Evolutionary conservation across 202 grass and related monocot genomes (phyloP).

Genomic region (Hordeum pubiflorum): DNA sequence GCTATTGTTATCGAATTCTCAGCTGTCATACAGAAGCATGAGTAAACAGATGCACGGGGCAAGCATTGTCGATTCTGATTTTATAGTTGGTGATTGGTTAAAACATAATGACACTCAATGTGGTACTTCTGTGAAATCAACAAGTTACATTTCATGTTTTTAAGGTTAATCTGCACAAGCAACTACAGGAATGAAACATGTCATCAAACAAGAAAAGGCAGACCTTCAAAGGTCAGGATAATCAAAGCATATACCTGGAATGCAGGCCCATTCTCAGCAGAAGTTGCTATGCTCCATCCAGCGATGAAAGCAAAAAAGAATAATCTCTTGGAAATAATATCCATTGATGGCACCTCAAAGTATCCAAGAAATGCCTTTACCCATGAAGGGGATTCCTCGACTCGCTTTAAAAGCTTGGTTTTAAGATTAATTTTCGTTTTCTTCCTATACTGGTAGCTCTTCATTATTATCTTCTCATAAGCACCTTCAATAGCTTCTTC

Average conservation of each 20-base stretch:
- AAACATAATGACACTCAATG: background rate
- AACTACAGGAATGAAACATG: background rate
- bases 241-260: constrained; percentile 68
- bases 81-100: background rate
- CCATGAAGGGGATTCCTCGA: constrained; percentile 73
- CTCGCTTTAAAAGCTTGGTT: constrained; percentile 64
- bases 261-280: constrained; percentile 82
- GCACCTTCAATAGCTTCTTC: constrained; percentile 83
- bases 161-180: background rate
- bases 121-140: background rate
- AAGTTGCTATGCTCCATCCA: constrained; percentile 81
- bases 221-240: background rate
- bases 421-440: constrained; percentile 83
- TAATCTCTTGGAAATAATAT: constrained; percentile 65
- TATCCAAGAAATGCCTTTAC: constrained; percentile 57
- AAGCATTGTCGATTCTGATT: background rate
- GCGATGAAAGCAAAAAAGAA: constrained; percentile 94
- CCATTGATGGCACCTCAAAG: constrained; percentile 64
- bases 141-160: background rate
- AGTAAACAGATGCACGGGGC: background rate
- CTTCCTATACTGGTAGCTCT: constrained; percentile 73
- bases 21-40: background rate
- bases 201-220: background rate
- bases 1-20: background rate
- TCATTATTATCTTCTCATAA: constrained; percentile 92